A percentile compares a stretch with the other conserved stretches of the same genome.
Conservation (phyloP, 2,329 filamentous ascomycete genomes). For the Elsinoe batatas region DNA sequence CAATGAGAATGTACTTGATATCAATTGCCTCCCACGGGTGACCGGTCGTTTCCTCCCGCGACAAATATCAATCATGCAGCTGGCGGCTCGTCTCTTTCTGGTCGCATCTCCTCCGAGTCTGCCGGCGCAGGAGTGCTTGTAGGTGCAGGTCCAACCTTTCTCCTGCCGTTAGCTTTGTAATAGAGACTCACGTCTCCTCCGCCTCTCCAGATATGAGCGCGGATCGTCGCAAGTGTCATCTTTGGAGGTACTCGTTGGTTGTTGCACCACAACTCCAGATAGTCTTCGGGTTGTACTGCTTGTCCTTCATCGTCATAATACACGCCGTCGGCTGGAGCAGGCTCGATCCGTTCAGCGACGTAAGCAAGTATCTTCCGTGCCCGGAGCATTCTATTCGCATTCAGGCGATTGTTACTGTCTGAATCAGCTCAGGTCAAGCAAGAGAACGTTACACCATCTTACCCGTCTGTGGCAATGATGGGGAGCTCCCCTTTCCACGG, state of each 20-base stretch:
- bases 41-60: too few relatives aligned
- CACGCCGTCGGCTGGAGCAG: slow-evolving; percentile 45
- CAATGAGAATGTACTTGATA: too few relatives aligned
- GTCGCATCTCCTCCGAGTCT: not conserved
- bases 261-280: slow-evolving; percentile 90
- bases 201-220: slow-evolving; percentile 87
- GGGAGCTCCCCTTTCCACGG: slow-evolving; percentile 61
- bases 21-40: too few relatives aligned
- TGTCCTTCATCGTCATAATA: not conserved
- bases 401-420: slow-evolving; percentile 69
- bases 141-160: slow-evolving; percentile 36
- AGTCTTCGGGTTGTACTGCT: slow-evolving; percentile 72
- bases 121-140: not conserved
- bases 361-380: slow-evolving; percentile 92
- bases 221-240: slow-evolving; percentile 89
- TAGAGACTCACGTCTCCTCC: slow-evolving; percentile 85
- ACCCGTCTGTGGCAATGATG: slow-evolving; percentile 63
- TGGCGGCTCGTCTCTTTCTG: not conserved
- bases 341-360: slow-evolving; percentile 82
- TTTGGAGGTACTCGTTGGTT: slow-evolving; percentile 49
- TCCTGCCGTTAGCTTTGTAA: slow-evolving; percentile 87
- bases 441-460: slow-evolving; percentile 22
- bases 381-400: slow-evolving; percentile 92
- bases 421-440: not conserved
- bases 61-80: not conserved